phyloP scores from a whole-genome alignment of 2,329 filamentous ascomycete genomes.

The Dothidotthia symphoricarpi region DNA sequence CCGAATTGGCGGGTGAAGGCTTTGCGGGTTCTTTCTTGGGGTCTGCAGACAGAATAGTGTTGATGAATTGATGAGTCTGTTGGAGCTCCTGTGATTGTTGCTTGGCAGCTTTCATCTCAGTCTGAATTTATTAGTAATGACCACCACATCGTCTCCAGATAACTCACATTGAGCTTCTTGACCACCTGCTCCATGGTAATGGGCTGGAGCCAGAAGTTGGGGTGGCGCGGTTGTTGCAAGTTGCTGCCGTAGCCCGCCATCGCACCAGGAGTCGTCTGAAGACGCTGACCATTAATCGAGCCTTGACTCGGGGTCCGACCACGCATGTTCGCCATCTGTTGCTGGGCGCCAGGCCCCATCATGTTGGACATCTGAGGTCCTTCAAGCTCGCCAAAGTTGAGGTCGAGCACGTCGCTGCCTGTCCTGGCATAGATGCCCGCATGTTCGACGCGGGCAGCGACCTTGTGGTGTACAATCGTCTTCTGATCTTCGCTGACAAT shows the following conservation, averaged over 20 bases:
- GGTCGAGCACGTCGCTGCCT: constrained; percentile 74
- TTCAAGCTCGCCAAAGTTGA: constrained; percentile 91
- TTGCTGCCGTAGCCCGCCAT: constrained; percentile 55
- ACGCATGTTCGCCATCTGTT: constrained; percentile 64
- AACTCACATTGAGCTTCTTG: constrained; percentile 75
- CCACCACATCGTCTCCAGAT: neutral
- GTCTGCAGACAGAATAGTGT: constrained; percentile 72
- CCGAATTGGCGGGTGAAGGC: constrained; percentile 43
- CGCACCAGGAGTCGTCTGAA: constrained; percentile 58
- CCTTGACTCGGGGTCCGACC: constrained; percentile 58
- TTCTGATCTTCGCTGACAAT: constrained; percentile 99
- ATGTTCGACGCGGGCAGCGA: constrained; percentile 94
- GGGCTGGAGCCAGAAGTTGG: constrained; percentile 82
- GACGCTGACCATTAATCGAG: constrained; percentile 63
- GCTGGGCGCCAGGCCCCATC: constrained; percentile 62
- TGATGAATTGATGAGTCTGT: constrained; percentile 78
- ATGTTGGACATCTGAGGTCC: constrained; percentile 69
- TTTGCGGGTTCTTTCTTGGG: constrained; percentile 54
- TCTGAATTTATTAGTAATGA: constrained; percentile 51
- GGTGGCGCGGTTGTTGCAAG: constrained; percentile 69
- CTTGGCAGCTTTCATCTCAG: constrained; percentile 85
- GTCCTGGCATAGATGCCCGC: constrained; percentile 73
- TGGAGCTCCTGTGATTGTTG: constrained; percentile 83
- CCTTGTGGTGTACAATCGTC: constrained; percentile 97
- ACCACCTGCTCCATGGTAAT: constrained; percentile 94